phyloP scores from a whole-genome alignment of 73 alveolate species.

The Breviolum minutum region DNA sequence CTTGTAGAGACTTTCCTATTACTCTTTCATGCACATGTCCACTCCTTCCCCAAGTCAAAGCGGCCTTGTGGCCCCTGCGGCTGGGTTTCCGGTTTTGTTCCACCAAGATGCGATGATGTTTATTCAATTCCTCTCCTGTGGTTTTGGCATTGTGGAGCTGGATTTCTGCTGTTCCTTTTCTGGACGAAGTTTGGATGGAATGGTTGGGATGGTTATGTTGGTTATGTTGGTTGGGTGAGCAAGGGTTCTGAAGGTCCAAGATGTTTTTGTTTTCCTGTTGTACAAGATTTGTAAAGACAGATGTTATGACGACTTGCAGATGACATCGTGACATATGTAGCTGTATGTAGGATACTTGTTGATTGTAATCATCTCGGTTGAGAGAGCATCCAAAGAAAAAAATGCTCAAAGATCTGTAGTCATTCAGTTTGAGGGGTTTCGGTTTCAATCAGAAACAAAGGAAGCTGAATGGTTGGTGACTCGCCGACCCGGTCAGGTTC shows the following conservation, averaged over 20 bases:
- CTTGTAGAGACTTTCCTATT: too few species aligned
- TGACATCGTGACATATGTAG: background rate
- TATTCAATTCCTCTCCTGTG: slow-evolving; percentile 6
- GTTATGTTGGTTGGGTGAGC: background rate
- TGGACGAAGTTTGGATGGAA: background rate
- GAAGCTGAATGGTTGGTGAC: background rate
- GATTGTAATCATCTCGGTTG: background rate
- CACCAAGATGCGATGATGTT: background rate
- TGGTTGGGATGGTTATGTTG: background rate
- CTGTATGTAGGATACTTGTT: too few species aligned
- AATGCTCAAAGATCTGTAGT: background rate
- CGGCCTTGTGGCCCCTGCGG: background rate
- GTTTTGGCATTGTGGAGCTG: slow-evolving; percentile 55
- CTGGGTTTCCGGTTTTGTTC: background rate
- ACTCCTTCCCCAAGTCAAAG: too few species aligned
- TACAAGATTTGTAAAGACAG: background rate
- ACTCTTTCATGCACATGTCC: too few species aligned
- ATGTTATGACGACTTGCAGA: background rate
- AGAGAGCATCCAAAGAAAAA: background rate
- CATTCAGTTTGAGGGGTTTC: background rate
- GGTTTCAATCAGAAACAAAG: background rate
- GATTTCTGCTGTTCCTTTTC: slow-evolving; percentile 39
- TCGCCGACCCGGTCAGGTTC: too few species aligned
- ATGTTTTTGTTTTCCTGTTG: too few species aligned
- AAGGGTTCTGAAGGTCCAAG: too few species aligned